Base-by-base conservation (phyloP, 805 yeast species). In the Metschnikowia cerradonensis region DNA sequence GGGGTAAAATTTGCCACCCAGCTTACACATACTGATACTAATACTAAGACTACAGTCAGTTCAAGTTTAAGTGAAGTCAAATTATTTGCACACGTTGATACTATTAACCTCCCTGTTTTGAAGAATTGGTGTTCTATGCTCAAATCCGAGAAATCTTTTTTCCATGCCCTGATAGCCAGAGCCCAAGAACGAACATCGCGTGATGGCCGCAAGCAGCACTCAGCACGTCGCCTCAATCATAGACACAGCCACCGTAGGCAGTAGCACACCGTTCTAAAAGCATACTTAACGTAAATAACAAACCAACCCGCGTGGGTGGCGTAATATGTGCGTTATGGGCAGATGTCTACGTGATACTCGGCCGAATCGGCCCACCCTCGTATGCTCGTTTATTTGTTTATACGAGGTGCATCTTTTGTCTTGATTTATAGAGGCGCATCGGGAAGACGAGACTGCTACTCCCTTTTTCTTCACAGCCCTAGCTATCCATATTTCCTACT, bases 341-440 rank as follows among this genome's bases (percentile, higher is more conserved):
- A 42, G 45, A 42, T 42, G 20, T 42, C 30, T 34, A 37, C 45
- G 45, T 42, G 11, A 20, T 33, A 42, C 42, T 46, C 51, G 53
- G 50, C 52, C 51, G 51, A 40, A 43, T 48, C 51, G 51, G 51
- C 49, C 48, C 51, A 44, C 51, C 13, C 41, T 53, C 56, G 56
- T 53, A 50, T 53, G 47, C 39, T 53, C 56, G 56, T 53, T 48
- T 50, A 50, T 14, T 23, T 26, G 41, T 23, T 23, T 36, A 44
- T 44, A 44, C 47, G 40, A 44, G 26, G 47, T 36, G 23, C 47
- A 36, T 44, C 20, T 31, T 19, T 33, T 31, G 42, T 31, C 26
- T 30, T 20, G 39, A 17, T 26, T 45, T 36, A 45, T 45, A 36
- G 41, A 15, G 41, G 41, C 48, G 41, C 41, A 36, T 45, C 36